Base-by-base conservation (phyloP, 257 asterid genomes). In the Solanum bukasovii region DNA sequence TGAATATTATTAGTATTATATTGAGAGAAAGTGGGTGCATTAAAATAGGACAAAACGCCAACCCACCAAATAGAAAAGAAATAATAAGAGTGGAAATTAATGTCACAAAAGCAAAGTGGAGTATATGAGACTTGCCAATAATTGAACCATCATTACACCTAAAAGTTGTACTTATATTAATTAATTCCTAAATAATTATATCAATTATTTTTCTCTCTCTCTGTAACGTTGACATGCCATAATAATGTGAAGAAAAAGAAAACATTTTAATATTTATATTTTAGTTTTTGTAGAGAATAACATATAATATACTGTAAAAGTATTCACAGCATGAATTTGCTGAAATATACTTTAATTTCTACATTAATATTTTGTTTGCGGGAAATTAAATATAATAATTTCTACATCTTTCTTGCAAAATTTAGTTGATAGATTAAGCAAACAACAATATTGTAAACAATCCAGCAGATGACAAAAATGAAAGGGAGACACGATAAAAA, bases 81-180 rank as follows among this genome's bases (percentile, higher is more conserved):
- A 71, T 86, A 91, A 71, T 84, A 34, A 84, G 89, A 94, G 96
- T 94, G 98, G 96, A 89, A 93, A 92, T 71, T 71, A 71, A 71
- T 93, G 94, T 92, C 93, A 94, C 91, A 89, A 65, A 86, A 87
- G 83, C 40, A 46, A 61, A 44, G 16, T 90, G 87, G 91, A 88
- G 88, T 90, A 88, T 82, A 63, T 83, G 71, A 84, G 87, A 91
- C 89, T 92, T 87, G 88, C 87, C 88, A 94, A 95, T 95, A 94
- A 95, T 95, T 95, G 96, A 92, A 96, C 95, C 92, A 94, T 95
- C 91, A 95, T 95, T 90, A 92, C 89, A 85, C 91, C 95, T 89
- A 94, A 94, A 94, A 94, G 98, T 89, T 88, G 89, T 77, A 85
- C 87, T 67, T 40, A 21, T 34, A 84, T 63, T 67, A 27, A 85